These are phyloP conservation scores for Xylaria palmicola DNA, from an alignment of 495 filamentous ascomycete genomes.

Conservation along the genomic window DNA sequence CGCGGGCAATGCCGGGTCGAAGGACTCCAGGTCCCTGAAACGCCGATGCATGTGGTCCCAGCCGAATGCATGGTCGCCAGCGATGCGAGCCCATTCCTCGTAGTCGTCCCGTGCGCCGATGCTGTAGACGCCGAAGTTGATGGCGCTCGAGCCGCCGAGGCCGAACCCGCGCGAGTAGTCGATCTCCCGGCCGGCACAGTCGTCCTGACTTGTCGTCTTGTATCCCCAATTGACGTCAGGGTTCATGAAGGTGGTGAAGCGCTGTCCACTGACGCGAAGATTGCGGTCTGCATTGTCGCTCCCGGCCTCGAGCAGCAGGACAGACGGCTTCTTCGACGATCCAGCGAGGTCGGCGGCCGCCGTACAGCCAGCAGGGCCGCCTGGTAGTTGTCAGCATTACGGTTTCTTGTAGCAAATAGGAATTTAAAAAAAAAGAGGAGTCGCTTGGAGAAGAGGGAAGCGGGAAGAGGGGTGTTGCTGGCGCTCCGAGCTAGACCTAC, in stretches of 20 bases:
- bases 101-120: constrained; percentile 61
- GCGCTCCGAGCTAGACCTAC: neutral
- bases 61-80: constrained; percentile 44
- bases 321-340: constrained; percentile 41
- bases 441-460: no score
- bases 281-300: constrained; percentile 45
- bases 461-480: neutral
- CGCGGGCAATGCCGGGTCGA: constrained; percentile 41
- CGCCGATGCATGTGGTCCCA: constrained; percentile 51
- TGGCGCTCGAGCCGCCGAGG: constrained; percentile 59
- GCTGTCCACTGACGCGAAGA: constrained; percentile 51
- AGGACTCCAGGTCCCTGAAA: constrained; percentile 54
- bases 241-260: constrained; percentile 51
- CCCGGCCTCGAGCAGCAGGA: constrained; percentile 62
- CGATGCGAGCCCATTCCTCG: constrained; percentile 49
- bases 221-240: constrained; percentile 58
- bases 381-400: constrained; percentile 7
- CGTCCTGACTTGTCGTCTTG: constrained; percentile 55
- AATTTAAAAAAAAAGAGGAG: no score
- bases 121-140: constrained; percentile 63
- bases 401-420: neutral
- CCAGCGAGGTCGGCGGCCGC: constrained; percentile 49
- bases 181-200: constrained; percentile 50
- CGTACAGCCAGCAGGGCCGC: constrained; percentile 56
- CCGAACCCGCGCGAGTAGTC: constrained; percentile 60